phyloP scores from a whole-genome alignment of 2,329 filamentous ascomycete genomes.

The Beauveria sp. region DNA sequence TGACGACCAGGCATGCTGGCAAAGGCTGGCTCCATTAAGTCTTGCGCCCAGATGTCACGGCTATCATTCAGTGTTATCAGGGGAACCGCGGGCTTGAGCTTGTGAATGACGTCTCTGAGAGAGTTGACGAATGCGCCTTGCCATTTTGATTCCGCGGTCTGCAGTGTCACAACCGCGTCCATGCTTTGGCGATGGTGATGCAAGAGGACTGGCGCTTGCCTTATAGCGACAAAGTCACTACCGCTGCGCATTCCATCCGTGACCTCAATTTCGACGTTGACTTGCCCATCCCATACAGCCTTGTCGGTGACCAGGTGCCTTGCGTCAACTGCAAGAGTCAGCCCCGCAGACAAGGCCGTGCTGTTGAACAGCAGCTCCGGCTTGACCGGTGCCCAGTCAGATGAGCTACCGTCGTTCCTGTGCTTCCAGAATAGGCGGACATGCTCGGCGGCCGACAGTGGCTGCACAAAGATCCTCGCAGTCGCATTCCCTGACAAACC shows the following conservation, averaged over 20 bases:
- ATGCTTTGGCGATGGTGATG: conserved; percentile 10
- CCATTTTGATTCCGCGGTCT: background rate
- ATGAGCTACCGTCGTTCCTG: background rate
- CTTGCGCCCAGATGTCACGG: conserved; percentile 27
- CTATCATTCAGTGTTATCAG: background rate
- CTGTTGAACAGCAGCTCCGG: background rate
- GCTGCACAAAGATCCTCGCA: background rate
- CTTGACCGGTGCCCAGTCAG: background rate
- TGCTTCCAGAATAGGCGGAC: background rate
- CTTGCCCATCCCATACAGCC: background rate
- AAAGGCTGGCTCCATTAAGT: conserved; percentile 28
- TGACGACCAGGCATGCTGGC: conserved; percentile 25
- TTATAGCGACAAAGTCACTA: conserved; percentile 4
- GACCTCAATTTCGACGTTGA: background rate
- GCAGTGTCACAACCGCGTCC: background rate
- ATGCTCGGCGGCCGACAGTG: background rate
- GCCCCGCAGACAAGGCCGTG: background rate
- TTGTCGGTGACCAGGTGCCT: background rate
- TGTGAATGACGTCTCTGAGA: background rate
- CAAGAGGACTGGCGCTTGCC: conserved; percentile 6
- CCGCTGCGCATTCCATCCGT: background rate
- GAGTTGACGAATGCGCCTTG: background rate
- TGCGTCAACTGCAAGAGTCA: background rate
- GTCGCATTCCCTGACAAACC: background rate
- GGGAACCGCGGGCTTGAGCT: background rate